Conservation (phyloP, 2,329 filamentous ascomycete genomes). For the Neofusicoccum laricinum region DNA sequence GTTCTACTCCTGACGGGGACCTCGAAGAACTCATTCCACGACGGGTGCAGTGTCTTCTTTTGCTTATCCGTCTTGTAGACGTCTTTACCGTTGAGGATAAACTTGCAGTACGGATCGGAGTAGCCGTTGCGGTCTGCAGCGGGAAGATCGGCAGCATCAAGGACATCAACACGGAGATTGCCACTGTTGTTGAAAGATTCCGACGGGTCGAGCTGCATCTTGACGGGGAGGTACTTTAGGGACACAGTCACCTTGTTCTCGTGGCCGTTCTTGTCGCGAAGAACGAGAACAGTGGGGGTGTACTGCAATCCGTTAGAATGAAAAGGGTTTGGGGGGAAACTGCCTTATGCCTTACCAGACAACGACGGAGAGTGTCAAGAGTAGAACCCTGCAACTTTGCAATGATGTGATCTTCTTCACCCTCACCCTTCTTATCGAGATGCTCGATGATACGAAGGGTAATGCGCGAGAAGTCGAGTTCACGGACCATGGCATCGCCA, state of each 20-base stretch:
- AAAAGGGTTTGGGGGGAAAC: background rate
- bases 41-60: slow-evolving; percentile 93
- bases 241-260: slow-evolving; percentile 82
- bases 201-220: slow-evolving; percentile 89
- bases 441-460: slow-evolving; percentile 84
- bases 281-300: slow-evolving; percentile 77
- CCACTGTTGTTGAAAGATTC: slow-evolving; percentile 99
- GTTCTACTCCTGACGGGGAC: slow-evolving; percentile 78
- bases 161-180: slow-evolving; percentile 84
- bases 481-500: slow-evolving; percentile 91
- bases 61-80: slow-evolving; percentile 93
- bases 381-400: slow-evolving; percentile 84
- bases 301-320: slow-evolving; percentile 46
- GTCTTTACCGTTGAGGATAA: slow-evolving; percentile 82
- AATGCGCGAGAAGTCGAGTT: slow-evolving; percentile 93
- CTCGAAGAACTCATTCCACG: slow-evolving; percentile 97
- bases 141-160: slow-evolving; percentile 84
- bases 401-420: slow-evolving; percentile 68
- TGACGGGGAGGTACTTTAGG: slow-evolving; percentile 89
- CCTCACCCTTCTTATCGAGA: slow-evolving; percentile 68
- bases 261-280: slow-evolving; percentile 75
- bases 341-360: slow-evolving; percentile 50
- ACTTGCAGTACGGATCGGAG: slow-evolving; percentile 96
- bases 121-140: slow-evolving; percentile 93
- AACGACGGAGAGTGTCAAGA: slow-evolving; percentile 81